Evolutionary conservation across 371 early-diverging fungal genomes (phyloP), one percentile per base, ranked within the genome.

Genomic region (Haplosporangium sp.): DNA sequence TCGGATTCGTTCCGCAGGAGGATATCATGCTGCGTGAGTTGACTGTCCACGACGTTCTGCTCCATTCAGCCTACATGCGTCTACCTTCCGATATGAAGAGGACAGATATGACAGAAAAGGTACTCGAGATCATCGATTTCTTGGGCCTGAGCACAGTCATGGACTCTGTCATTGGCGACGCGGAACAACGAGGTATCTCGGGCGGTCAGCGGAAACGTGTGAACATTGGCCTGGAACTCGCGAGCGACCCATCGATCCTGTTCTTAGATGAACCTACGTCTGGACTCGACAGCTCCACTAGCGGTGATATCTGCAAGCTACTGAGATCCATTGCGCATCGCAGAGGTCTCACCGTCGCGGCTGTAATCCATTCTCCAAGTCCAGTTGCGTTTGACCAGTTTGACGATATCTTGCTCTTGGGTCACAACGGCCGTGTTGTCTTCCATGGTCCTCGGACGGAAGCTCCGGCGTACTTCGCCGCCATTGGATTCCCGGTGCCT

Each of bases 221-320:
- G 8, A 88, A 93, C 45, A 94, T 96, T 61, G 96, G 93, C 8
- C 91, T 90, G 84, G 97, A 98, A 64, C 85, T 96, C 5, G 90
- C 98, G 2, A 91, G 95, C 0, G 93, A 95, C 23, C 95, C 99
- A 5, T 89, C 91, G 10, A 86, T 97, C 41, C 77, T 98, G 57
- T 95, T 98, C 70, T 77, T 98, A 74, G 99, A 99, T 75, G 99
- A 99, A 76, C 96, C 96, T 11, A 96, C 97, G 1, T 52, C 83
- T 94, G 55, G 99, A 5, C 81, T 96, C 41, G 96, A 95, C 74
- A 86, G 90, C 40, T 82, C 87, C 20, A 89, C 93, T 11, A 83
- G 92, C 9, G 83, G 81, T 20, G 89, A 93, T 73, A 90, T 94
- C 11, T 87, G 91, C 53, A 62, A 62, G 8, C 66, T 92, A 51